Conservation (phyloP, 2,329 filamentous ascomycete species). For the Akanthomyces lecanii region DNA sequence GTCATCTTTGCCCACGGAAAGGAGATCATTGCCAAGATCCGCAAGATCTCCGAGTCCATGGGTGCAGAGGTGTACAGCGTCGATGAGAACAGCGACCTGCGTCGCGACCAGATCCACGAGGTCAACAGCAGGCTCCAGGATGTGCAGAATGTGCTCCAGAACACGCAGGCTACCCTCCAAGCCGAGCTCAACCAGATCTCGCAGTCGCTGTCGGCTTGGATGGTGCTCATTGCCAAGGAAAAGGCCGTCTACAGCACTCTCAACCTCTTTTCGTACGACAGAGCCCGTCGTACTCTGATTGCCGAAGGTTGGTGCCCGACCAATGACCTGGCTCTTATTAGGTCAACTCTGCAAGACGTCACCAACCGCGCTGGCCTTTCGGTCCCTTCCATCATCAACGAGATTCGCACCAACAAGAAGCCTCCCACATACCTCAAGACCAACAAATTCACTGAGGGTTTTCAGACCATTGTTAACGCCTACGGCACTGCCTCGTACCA, state of each 20-base stretch:
- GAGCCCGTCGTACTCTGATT: slow-evolving; percentile 90
- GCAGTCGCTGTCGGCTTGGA: slow-evolving; percentile 89
- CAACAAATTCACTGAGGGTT: slow-evolving; percentile 96
- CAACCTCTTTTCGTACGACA: slow-evolving; percentile 95
- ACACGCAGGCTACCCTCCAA: slow-evolving; percentile 91
- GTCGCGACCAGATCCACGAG: slow-evolving; percentile 93
- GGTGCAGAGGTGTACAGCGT: slow-evolving; percentile 94
- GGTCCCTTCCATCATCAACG: slow-evolving; percentile 98
- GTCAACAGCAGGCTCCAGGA: slow-evolving; percentile 92
- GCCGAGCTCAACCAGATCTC: slow-evolving; percentile 92
- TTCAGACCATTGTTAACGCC: slow-evolving; percentile 98
- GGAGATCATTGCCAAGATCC: slow-evolving; percentile 96
- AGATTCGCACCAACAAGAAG: slow-evolving; percentile 94
- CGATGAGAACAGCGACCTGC: slow-evolving; percentile 93
- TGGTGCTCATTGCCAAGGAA: slow-evolving; percentile 96
- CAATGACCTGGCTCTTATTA: slow-evolving; percentile 82
- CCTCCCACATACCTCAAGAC: slow-evolving; percentile 97
- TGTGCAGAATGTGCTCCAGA: slow-evolving; percentile 84
- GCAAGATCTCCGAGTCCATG: slow-evolving; percentile 97
- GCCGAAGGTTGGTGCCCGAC: slow-evolving; percentile 97
- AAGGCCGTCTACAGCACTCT: slow-evolving; percentile 95
- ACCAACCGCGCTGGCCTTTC: slow-evolving; percentile 93
- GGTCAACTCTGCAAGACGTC: slow-evolving; percentile 91
- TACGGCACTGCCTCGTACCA: slow-evolving; percentile 97
- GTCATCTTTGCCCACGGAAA: slow-evolving; percentile 99